These are phyloP conservation scores for Colletotrichum sansevieriae DNA, from an alignment of 2,329 filamentous ascomycete species.

Conservation along the genomic window DNA sequence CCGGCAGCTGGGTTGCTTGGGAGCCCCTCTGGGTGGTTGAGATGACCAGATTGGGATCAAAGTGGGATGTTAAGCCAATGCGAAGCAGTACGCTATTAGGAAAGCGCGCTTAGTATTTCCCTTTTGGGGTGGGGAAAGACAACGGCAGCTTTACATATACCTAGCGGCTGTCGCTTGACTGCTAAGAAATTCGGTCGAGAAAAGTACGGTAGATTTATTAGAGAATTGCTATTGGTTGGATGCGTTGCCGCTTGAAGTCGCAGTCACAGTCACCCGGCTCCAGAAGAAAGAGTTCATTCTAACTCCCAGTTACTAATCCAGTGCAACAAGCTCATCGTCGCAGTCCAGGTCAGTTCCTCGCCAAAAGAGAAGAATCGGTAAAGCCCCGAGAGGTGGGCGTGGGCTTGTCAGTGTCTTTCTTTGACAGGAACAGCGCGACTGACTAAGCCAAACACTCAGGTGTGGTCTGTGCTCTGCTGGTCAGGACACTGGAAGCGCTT, in stretches of 20 bases:
- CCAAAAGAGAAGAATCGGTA: slow-evolving; percentile 2
- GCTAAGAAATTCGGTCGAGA: not conserved
- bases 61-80: slow-evolving; percentile 27
- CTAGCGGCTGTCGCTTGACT: slow-evolving; percentile 40
- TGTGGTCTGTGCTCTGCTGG: not conserved
- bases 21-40: slow-evolving; percentile 29
- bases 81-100: slow-evolving; percentile 34
- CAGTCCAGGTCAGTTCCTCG: no score
- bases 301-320: not conserved
- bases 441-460: not conserved
- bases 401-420: not conserved
- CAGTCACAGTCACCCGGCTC: no score
- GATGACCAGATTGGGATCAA: slow-evolving; percentile 28
- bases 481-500: slow-evolving; percentile 27
- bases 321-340: no score
- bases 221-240: not conserved
- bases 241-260: not conserved
- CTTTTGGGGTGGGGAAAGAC: slow-evolving; percentile 1
- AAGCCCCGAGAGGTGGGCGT: not conserved
- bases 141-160: slow-evolving; percentile 5
- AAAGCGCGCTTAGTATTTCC: slow-evolving; percentile 37
- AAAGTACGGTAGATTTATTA: not conserved
- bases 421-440: not conserved
- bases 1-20: slow-evolving; percentile 11
- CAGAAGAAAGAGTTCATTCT: not conserved